Base-by-base conservation (phyloP, 2,329 filamentous ascomycete genomes). In the Alternaria sp. region DNA sequence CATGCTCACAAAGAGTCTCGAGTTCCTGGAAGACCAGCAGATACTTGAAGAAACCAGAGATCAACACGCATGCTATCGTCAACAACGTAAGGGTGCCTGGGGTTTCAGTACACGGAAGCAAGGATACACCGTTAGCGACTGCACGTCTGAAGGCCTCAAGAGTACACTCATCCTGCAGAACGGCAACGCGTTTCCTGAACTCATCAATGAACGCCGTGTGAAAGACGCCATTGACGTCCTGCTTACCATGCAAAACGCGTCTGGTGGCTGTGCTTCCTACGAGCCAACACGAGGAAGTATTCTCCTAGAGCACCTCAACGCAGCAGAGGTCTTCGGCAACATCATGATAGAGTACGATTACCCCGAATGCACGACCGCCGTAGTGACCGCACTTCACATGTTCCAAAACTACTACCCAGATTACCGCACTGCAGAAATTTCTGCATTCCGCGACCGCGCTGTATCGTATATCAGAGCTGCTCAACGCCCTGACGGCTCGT, bases 321-420 rank as follows among this genome's bases (percentile, higher is more conserved):
- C 94, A 0, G 95, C 95, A 2, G 95, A 99, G 77, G 94, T 99
- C 0, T 99, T 99, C 78, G 94, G 93, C 14, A 87, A 90, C 20
- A 99, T 99, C 81, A 99, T 99, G 95, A 90, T 99, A 55, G 94
- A 98, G 75, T 99, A 99, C 78, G 93, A 97, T 77, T 98, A 99
- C 74, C 93, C 94, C 0, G 95, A 99, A 79, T 99, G 95, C 82
- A 99, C 95, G 0, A 98, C 95, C 3, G 94, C 95, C 1, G 93
- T 93, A 30, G 91, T 99, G 4, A 97, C 92, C 1, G 93, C 92
- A 0, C 84, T 99, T 20, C 91, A 90, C 5, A 84, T 94, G 2
- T 98, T 98, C 83, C 87, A 87, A 67, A 86, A 90, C 72, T 85
- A 92, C 77, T 96, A 93, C 83, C 93, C 94, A 0, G 83, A 90